Conservation (phyloP, 768 basidiomycete species). For the Dacryopinax spathularia region DNA sequence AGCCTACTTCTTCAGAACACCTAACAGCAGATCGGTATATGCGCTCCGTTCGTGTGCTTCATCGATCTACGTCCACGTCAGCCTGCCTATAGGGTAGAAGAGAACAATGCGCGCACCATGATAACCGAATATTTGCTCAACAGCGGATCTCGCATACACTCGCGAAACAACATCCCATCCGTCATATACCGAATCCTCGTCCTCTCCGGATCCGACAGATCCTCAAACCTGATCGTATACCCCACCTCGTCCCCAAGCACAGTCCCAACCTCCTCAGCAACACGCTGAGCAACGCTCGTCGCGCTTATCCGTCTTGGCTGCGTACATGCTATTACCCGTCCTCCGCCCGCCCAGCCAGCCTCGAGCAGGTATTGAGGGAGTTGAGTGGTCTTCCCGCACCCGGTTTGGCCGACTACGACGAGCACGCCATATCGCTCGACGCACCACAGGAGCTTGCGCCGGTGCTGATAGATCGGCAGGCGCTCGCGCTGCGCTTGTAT, state of each 20-base stretch:
- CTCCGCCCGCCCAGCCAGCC: constrained; percentile 78
- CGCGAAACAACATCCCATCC: constrained; percentile 95
- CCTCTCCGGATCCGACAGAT: constrained; percentile 66
- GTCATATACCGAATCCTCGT: constrained; percentile 94
- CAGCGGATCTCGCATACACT: constrained; percentile 80
- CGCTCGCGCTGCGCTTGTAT: constrained; percentile 64
- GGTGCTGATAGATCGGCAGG: constrained; percentile 82
- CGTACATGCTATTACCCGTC: constrained; percentile 79
- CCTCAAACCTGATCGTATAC: constrained; percentile 94
- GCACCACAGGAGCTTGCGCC: constrained; percentile 52
- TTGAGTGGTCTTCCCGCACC: constrained; percentile 96
- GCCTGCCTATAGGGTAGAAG: neutral
- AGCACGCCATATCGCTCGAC: constrained; percentile 71
- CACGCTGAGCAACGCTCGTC: constrained; percentile 81
- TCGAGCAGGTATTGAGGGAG: constrained; percentile 90
- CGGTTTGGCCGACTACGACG: constrained; percentile 88
- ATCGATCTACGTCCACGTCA: constrained; percentile 49
- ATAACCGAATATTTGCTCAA: constrained; percentile 87
- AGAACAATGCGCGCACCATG: constrained; percentile 45
- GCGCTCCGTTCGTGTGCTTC: constrained; percentile 93
- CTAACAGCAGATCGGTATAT: constrained; percentile 89
- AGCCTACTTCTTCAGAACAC: constrained; percentile 78
- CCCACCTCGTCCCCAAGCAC: constrained; percentile 90
- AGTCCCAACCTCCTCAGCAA: constrained; percentile 83
- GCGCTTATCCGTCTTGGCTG: constrained; percentile 90